These are phyloP conservation scores for Agaricus sinodeliciosus DNA, from an alignment of 768 basidiomycete species.

Conservation along the genomic window DNA sequence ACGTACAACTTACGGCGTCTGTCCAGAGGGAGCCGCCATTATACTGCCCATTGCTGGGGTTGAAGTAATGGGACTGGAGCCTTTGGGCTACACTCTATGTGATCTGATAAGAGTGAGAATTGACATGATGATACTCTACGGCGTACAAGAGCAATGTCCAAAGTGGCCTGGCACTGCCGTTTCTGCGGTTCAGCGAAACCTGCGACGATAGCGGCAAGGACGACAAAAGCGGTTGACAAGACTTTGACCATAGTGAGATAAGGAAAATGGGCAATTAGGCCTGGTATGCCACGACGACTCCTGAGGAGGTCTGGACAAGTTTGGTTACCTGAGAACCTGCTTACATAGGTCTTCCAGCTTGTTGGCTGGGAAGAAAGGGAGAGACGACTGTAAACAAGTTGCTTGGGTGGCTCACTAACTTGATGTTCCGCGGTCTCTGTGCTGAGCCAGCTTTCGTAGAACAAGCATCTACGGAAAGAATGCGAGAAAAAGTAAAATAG, in stretches of 20 bases:
- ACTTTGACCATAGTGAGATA: conserved; percentile 3
- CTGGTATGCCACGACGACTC: too few relatives aligned
- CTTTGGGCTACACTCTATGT: conserved; percentile 21
- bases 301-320: too few relatives aligned
- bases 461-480: too few relatives aligned
- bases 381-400: too few relatives aligned
- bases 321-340: too few relatives aligned
- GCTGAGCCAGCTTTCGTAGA: too few relatives aligned
- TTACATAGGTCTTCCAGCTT: too few relatives aligned
- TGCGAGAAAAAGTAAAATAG: too few relatives aligned
- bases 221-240: not conserved
- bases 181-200: conserved; percentile 2
- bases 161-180: conserved; percentile 7
- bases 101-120: not conserved
- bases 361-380: too few relatives aligned
- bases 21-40: conserved; percentile 51
- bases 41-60: conserved; percentile 32
- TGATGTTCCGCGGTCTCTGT: too few relatives aligned
- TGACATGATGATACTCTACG: conserved; percentile 10
- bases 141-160: conserved; percentile 17
- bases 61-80: conserved; percentile 36
- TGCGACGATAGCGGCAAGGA: conserved; percentile 3
- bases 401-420: too few relatives aligned
- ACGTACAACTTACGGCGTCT: conserved; percentile 36
- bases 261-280: too few relatives aligned